Base-by-base conservation (phyloP, 2,329 filamentous ascomycete genomes). In the Cadophora luteo-olivacea region DNA sequence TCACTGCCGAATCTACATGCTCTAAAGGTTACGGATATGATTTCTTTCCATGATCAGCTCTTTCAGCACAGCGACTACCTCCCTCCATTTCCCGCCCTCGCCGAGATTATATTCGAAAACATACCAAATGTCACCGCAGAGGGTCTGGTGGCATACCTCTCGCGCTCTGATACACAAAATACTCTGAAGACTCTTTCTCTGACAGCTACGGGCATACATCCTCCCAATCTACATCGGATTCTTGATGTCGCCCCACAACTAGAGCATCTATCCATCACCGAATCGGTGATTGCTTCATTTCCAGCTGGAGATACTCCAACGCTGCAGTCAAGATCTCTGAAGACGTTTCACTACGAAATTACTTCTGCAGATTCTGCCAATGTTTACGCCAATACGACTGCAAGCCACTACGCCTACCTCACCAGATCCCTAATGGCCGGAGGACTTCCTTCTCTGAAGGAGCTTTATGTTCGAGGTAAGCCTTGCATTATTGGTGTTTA, bases 331-430 rank as follows among this genome's bases (percentile, higher is more conserved):
- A 83, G 81, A 65, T 90, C 89, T 19, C 85, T 98, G 24, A 82
- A 84, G 72, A 91, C 88, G 2, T 82, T 98, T 16, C 91, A 95
- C 74, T 97, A 90, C 77, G 95, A 97, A 80, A 92, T 98, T 77
- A 91, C 88, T 12, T 85, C 88, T 3, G 83, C 83, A 11, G 81
- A 87, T 0, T 79, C 83, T 4, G 82, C 87, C 0, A 87, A 88
- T 25, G 84, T 89, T 12, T 91, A 88, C 69, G 70, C 84, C 9
- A 83, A 80, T 69, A 81, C 85, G 29, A 85, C 85, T 0, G 80
- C 83, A 11, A 86, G 85, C 22, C 97, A 97, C 81, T 97, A 97
- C 80, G 87, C 88, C 69, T 97, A 97, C 79, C 87, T 98, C 24
- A 90, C 93, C 32, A 87, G 87, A n/a, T 97, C 93, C 0, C 87